These are phyloP conservation scores for Agaricus sinodeliciosus DNA, from an alignment of 768 basidiomycete genomes.

Conservation along the genomic window DNA sequence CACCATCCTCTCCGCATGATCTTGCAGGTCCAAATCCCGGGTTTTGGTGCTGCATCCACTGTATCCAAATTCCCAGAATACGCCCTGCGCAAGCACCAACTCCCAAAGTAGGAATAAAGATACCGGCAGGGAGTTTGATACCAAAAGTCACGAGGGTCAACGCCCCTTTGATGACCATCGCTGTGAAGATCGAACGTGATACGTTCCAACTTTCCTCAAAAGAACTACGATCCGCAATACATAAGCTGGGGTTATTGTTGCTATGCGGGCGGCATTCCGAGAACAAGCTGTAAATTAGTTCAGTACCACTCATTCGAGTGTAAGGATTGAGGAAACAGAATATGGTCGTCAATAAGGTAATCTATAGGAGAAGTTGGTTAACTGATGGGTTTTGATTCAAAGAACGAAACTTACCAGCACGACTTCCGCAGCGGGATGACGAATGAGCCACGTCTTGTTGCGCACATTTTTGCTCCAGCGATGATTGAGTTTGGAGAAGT, in stretches of 20 bases:
- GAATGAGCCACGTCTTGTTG: constrained; percentile 71
- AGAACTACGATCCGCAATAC: constrained; percentile 56
- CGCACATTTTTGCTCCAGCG: constrained; percentile 83
- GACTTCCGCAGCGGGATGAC: constrained; percentile 80
- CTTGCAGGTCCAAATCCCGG: constrained; percentile 56
- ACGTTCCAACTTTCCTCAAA: constrained; percentile 54
- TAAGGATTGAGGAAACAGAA: constrained; percentile 86
- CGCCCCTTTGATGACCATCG: constrained; percentile 74
- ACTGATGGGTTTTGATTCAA: not conserved
- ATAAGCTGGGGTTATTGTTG: constrained; percentile 60
- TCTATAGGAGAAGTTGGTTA: constrained; percentile 31
- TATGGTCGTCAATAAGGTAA: constrained; percentile 69
- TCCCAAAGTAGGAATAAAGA: constrained; percentile 93
- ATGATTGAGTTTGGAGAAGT: constrained; percentile 87
- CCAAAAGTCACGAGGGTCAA: constrained; percentile 90
- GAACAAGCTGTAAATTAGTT: constrained; percentile 89
- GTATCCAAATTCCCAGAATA: constrained; percentile 75
- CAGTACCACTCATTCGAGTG: constrained; percentile 91
- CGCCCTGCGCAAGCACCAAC: constrained; percentile 94
- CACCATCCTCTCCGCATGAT: constrained; percentile 53
- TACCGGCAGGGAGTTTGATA: constrained; percentile 86
- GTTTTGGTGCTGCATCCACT: constrained; percentile 62
- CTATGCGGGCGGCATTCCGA: constrained; percentile 65
- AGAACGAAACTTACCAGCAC: constrained; percentile 47
- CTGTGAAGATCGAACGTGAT: constrained; percentile 57